Evolutionary conservation across 2,329 filamentous ascomycete species (phyloP), one percentile per base, ranked within the genome.

Genomic region (Teratosphaeria pseudoeucalypti): DNA sequence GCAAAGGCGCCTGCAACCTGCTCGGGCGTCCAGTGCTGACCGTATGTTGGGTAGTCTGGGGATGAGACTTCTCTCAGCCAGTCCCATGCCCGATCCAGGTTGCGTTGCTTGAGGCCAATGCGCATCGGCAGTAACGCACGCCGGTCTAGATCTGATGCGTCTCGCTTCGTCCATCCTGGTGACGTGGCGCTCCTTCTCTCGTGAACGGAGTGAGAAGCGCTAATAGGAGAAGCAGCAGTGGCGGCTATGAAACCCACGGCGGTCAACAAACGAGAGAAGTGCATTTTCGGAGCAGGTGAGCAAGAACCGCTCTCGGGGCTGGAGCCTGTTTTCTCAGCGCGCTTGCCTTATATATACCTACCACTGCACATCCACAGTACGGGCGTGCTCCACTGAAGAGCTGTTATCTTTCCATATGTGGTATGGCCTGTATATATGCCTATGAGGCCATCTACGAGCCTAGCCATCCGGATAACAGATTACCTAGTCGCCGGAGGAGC

Each of bases 1-100:
- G 16, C 67, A 68, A 79, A 79, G 10, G 74, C 70, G 43, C 76
- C 71, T 52, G 74, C 74, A 47, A 79, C 70, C 57, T 79, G 62
- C 37, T 78, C 70, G 9, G 73, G 67, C 6, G 73, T 72, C 73
- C 75, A 78, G 59, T 76, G 73, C 61, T 66, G 58, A 23, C 62
- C 60, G 64, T 74, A 79, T 5, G 71, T 74, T 12, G 71, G 57
- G 16, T 76, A 79, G 4, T 62, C 63, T 3, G 77, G 77, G 57
- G 77, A 68, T 4, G 77, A 77, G n/a, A 79, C 71, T 26, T 72
- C 71, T 55, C 67, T 62, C 37, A 73, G 60, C 64, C 66, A 71
- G 2, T 71, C 63, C 43, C 66, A 61, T n/a, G 59, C 70, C 56
- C 65, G 61, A 54, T 74, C 69, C 5, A 73, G 63, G 59, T 73